Percentiles rank a stretch among this genome's conserved stretches.
These are phyloP conservation scores for Exophiala oligosperma DNA, from an alignment of 2,329 filamentous ascomycete genomes.

Conservation along the genomic window DNA sequence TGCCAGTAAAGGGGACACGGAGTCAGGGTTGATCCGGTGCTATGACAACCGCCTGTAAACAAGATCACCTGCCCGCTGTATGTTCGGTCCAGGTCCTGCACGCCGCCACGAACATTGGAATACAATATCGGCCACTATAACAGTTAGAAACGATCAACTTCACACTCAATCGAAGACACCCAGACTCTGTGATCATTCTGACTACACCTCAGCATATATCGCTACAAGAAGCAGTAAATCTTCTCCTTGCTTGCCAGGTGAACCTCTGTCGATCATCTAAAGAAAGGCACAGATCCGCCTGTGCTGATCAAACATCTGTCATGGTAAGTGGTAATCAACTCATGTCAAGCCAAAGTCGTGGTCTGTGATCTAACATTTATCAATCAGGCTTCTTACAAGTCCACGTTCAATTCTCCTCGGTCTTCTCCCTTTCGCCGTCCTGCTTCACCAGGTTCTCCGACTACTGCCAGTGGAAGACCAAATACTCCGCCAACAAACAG, in stretches of 20 bases:
- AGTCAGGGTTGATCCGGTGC: not conserved
- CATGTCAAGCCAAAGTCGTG: not conserved
- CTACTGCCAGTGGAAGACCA: conserved; percentile 51
- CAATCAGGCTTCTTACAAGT: conserved; percentile 23
- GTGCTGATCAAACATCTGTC: not conserved
- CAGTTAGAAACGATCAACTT: no score
- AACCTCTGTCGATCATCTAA: not conserved
- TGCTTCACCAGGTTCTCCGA: conserved; percentile 63
- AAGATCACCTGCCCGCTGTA: not conserved
- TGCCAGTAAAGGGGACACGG: not conserved
- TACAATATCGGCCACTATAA: no score
- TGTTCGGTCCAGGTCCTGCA: no score
- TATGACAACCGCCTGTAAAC: not conserved
- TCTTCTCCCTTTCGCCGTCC: conserved; percentile 68
- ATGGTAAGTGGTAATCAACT: conserved; percentile 12
- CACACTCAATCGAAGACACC: not conserved
- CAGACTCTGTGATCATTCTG: not conserved
- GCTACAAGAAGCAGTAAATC: no score
- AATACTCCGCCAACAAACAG: conserved; percentile 49
- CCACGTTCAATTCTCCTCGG: conserved; percentile 64
- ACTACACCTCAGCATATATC: no score
- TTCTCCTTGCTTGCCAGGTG: not conserved
- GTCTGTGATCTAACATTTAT: conserved; percentile 6
- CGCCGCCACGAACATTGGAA: no score
- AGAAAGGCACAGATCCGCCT: conserved; percentile 6